Evolutionary conservation across 2,329 filamentous ascomycete genomes (phyloP).

Genomic region (Alternaria brassicae): DNA sequence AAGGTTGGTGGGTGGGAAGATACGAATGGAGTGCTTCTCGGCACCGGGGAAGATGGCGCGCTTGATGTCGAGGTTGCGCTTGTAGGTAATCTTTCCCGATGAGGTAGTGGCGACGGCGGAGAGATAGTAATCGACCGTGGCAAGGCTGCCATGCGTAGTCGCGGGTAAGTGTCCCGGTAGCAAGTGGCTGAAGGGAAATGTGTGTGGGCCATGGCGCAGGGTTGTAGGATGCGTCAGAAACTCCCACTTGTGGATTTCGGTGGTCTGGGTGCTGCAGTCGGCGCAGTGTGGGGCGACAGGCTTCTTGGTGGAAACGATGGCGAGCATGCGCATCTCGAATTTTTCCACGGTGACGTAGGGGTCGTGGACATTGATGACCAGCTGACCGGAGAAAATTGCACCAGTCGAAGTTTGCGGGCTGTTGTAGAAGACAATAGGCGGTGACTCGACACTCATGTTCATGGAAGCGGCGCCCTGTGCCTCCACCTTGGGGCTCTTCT

Average conservation of each 20-base stretch:
- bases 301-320: conserved; percentile 77
- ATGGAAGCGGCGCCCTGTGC: conserved; percentile 59
- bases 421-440: conserved; percentile 85
- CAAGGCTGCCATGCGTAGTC: conserved; percentile 75
- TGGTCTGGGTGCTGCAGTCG: conserved; percentile 75
- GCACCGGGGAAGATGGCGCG: conserved; percentile 79
- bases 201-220: conserved; percentile 65
- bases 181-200: conserved; percentile 88
- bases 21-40: conserved; percentile 87
- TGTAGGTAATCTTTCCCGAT: conserved; percentile 68
- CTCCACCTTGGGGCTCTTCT: conserved; percentile 48
- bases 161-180: conserved; percentile 87
- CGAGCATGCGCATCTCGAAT: conserved; percentile 75
- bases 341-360: conserved; percentile 69
- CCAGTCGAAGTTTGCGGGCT: conserved; percentile 77
- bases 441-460: conserved; percentile 77
- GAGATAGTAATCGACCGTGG: conserved; percentile 80
- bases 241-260: conserved; percentile 79
- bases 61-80: conserved; percentile 74
- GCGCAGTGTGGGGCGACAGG: conserved; percentile 81
- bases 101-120: conserved; percentile 59
- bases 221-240: conserved; percentile 61
- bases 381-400: conserved; percentile 82
- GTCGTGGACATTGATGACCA: conserved; percentile 76
- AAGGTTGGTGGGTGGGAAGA: conserved; percentile 96